Percentiles rank a stretch among this genome's conserved stretches.
phyloP scores from a whole-genome alignment of 257 asterid species.

The Haberlea rhodopensis region DNA sequence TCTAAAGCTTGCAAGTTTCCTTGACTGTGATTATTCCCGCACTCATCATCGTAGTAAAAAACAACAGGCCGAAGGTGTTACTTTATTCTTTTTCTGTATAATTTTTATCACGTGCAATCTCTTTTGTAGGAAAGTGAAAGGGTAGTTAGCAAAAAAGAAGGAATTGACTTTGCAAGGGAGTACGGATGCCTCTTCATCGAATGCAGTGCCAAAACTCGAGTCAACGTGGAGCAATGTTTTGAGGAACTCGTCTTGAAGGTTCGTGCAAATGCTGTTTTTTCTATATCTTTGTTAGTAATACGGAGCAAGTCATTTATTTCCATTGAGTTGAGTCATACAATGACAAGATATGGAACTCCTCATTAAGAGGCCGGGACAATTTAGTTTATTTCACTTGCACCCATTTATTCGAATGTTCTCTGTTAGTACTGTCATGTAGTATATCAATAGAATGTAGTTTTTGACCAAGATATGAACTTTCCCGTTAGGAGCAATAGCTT shows the following conservation, averaged over 20 bases:
- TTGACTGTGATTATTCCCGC: no score
- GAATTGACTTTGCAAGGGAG: conserved; percentile 81
- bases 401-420: no score
- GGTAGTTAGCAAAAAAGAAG: conserved; percentile 88
- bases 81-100: no score
- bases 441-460: neutral
- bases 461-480: no score
- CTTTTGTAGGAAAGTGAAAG: conserved; percentile 70
- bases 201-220: conserved; percentile 93
- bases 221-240: conserved; percentile 91
- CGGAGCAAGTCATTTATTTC: neutral
- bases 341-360: neutral
- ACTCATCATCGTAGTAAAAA: no score
- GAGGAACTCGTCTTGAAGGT: conserved; percentile 94
- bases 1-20: no score
- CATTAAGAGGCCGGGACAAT: neutral
- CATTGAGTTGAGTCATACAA: conserved; percentile 2
- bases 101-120: no score
- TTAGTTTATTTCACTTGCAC: neutral
- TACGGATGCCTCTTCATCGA: conserved; percentile 90
- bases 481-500: no score
- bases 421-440: neutral
- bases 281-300: neutral
- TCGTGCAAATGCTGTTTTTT: conserved; percentile 15
- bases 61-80: no score